Base-by-base conservation (phyloP, 352 stramenopile genomes). In the Blastocystis sp. region DNA sequence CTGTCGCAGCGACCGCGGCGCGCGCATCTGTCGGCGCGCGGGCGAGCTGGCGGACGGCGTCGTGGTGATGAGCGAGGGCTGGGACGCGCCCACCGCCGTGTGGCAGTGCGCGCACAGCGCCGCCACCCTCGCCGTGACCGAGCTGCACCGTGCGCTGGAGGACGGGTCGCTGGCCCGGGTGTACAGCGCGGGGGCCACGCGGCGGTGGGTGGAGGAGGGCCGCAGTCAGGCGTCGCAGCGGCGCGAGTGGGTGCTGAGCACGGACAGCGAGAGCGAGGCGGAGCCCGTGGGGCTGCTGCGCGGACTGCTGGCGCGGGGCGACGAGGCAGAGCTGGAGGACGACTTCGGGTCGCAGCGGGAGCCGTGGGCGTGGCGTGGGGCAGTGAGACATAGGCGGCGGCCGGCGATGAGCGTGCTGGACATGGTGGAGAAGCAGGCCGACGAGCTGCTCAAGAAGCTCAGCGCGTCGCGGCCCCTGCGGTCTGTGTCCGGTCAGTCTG, bases 371-470 rank as follows among this genome's bases (percentile, higher is more conserved):
- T 69, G 1, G 40, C n/a, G 11, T 2, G 2, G 3, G 62, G 11
- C 10, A 38, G n/a, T 69, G 1, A 69, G 21, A 11, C 0, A 11
- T 69, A 69, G 62, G 40, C 11, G 11, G 21, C 62, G 21, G 17
- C 62, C 62, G 21, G 40, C 40, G 11, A 28, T 41, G 21, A 81
- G 71, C 66, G 71, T 81, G n/a, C 48, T 81, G 48, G 71, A 81
- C 66, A 65, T 56, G 43, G 71, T 81, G 43, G 23, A 81, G 23
- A 23, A 41, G 9, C 11, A 60, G 34, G 28, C 71, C 10, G 28
- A 81, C 56, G 71, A 62, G 19, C 38, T 65, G n/a, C 52, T 81
- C 5, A 21, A 28, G 28, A 62, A 65, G 19, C 45, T 53, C 10
- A 21, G 21, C 19, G 21, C 62, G 21, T 41, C 40, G 2, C 21